Evolutionary conservation across 2,329 filamentous ascomycete genomes (phyloP), one percentile per base, ranked within the genome.

Genomic region (Ophiostoma perfectum): DNA sequence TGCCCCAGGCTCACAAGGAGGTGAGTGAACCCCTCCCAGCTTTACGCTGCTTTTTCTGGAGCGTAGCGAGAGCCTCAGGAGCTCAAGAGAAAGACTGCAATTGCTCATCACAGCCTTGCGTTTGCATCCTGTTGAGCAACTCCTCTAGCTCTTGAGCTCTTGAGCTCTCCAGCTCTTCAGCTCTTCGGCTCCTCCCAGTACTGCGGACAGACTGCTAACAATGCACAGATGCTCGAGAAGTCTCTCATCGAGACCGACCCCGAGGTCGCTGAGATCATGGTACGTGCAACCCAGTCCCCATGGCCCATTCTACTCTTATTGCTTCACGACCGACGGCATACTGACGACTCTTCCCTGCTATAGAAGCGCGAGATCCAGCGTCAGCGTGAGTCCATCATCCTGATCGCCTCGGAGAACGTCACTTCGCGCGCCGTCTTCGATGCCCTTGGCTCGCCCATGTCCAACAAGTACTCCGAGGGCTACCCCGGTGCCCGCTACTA

Each of bases 381-480:
- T 78, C 95, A 99, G 85, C 90, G 92, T 80, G 93, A 99, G 86
- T 98, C 93, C 75, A 96, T 99, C 81, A 92, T 98, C 78, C 89
- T 99, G 78, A 99, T 99, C 76, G 94, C 95, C 77, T 98, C 95
- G 69, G 95, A 99, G 85, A 99, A 99, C 85, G 93, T 99, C 82
- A 99, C 95, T 70, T 99, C 95, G 72, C 93, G 93, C 75, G 93
- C 95, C 76, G 95, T 99, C 77, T 97, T 97, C 83, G 93, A 99
- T 83, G 95, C 95, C 70, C 88, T 99, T 73, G 95, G 95, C 76
- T 93, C 89, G 70, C 90, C 91, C 79, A 96, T 95, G 91, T 92
- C 91, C 81, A 97, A 99, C 88, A 99, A 99, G 85, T 99, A 99
- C 87, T 97, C 93, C 18, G 95, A 99, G 85, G 95, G 95, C 73